Evolutionary conservation across 176 grass and related monocot genomes (phyloP), one percentile per base, ranked within the genome.

Genomic region (Eleusine indica): DNA sequence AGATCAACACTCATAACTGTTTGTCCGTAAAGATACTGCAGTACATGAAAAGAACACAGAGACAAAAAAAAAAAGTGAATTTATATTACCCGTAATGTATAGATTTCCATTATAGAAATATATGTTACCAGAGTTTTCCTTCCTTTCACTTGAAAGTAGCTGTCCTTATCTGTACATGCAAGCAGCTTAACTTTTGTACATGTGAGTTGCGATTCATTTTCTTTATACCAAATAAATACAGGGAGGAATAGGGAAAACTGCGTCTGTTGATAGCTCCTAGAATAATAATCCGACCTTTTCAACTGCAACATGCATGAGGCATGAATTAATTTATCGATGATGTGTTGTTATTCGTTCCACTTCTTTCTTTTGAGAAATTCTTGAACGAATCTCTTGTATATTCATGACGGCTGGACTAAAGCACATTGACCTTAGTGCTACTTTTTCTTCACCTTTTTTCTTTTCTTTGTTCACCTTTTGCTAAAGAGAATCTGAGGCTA

Each of bases 401-500:
- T 76, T 84, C 43, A 71, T 76, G 54, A 66, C 32, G 32, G 64
- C 25, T 56, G 32, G 47, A 56, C 70, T 80, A 75, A 51, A 78
- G 62, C 49, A 75, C 49, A 75, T 64, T 85, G 87, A 64, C 54
- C 65, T 63, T 49, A 85, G 82, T 85, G 71, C 76, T 65, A 81
- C 64, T 85, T 76, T 89, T 71, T 49, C 41, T 46, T 61, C 32
- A 16, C 52, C 35, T 64, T 76, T 60, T 74, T 75, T 81, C 22
- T 70, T 77, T 81, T 76, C 18, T 76, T 65, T 85, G 12, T 76
- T 54, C 22, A 57, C 82, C 82, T 85, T 71, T 85, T 70, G 42
- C 72, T 71, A 85, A 76, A 74, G 83, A 89, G 77, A 89, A 85
- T 80, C 77, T 76, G 11, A 73, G 39, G 68, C 68, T 63, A 65